A percentile compares a stretch with the other conserved stretches of the same genome.
phyloP scores from a whole-genome alignment of 371 early-diverging fungal species.

The Ordospora colligata region DNA sequence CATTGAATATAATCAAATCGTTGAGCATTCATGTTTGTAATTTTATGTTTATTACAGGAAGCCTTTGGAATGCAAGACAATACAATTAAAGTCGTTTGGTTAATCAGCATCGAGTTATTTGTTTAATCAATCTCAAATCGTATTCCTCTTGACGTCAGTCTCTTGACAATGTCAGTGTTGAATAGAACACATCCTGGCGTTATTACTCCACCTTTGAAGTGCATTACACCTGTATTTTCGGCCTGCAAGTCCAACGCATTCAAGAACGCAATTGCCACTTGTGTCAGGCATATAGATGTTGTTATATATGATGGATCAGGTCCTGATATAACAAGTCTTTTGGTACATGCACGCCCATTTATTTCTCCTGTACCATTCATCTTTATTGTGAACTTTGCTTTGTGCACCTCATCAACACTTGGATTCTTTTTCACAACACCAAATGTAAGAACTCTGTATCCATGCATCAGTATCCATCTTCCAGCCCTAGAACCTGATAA shows the following conservation, averaged over 20 bases:
- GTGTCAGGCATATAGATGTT: conserved; percentile 52
- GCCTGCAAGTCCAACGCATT: not conserved
- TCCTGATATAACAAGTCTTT: conserved; percentile 49
- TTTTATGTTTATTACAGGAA: too few relatives aligned
- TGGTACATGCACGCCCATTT: conserved; percentile 13
- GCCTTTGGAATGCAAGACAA: too few relatives aligned
- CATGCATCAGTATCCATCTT: conserved; percentile 18
- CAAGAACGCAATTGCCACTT: conserved; percentile 27
- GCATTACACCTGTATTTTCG: not conserved
- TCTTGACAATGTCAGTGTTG: conserved; percentile 49
- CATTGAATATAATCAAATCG: too few relatives aligned
- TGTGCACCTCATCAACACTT: conserved; percentile 31
- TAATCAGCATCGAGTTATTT: not conserved
- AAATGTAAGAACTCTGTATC: conserved; percentile 41
- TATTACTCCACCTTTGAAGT: conserved; percentile 47
- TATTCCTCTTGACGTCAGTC: conserved; percentile 45
- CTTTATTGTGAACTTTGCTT: conserved; percentile 45
- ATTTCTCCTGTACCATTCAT: conserved; percentile 37
- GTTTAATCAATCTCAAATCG: conserved; percentile 28
- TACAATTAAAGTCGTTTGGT: too few relatives aligned
- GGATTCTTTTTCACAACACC: conserved; percentile 50
- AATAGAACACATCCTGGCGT: conserved; percentile 58
- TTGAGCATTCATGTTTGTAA: too few relatives aligned
- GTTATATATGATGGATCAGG: conserved; percentile 61
- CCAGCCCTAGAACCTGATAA: conserved; percentile 26